Evolutionary conservation across 352 stramenopile genomes (phyloP), one percentile per base, ranked within the genome.

Genomic region (Phytopythium oedochilum): DNA sequence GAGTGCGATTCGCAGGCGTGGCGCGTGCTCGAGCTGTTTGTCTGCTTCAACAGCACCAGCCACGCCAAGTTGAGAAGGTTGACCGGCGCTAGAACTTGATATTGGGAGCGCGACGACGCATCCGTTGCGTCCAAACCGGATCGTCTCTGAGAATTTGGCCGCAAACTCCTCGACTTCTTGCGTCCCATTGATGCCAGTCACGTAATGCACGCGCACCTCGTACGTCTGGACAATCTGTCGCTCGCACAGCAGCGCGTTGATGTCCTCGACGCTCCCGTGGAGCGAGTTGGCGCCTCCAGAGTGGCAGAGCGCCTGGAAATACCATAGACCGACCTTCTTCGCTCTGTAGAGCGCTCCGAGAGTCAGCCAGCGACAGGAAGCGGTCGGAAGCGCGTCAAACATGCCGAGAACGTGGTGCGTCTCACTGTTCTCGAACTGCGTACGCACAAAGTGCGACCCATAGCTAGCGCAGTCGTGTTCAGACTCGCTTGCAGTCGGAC

Each of bases 61-160:
- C 6, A 35, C 35, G n/a, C n/a, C n/a, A n/a, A n/a, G n/a, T n/a
- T n/a, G n/a, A n/a, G n/a, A n/a, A n/a, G n/a, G n/a, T n/a, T n/a
- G n/a, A n/a, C n/a, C n/a, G n/a, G 0, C 10, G 17, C 26, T 23
- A 3, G 25, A 34, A 31, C 35, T 53, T 1, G 36, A 25, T 0
- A 70, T 38, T 7, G 73, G 63, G 10, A 68, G 45, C 11, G 80
- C 45, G 14, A 70, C 58, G 28, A 89, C 78, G 9, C 71, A 66
- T 1, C 75, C 78, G 67, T 87, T 89, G 23, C 73, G 61, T 32
- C 78, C 74, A 39, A 89, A 89, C 3, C 70, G 65, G 60, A 89
- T 81, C n/a, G 79, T 86, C 23, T 76, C 73, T 7, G 78, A 69
- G 31, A 89, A 74, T 0, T 53, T 61, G 22, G 35, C 53, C 17